Evolutionary conservation across 257 asterid species (phyloP).

Genomic region (Solanum lycopersicoides): DNA sequence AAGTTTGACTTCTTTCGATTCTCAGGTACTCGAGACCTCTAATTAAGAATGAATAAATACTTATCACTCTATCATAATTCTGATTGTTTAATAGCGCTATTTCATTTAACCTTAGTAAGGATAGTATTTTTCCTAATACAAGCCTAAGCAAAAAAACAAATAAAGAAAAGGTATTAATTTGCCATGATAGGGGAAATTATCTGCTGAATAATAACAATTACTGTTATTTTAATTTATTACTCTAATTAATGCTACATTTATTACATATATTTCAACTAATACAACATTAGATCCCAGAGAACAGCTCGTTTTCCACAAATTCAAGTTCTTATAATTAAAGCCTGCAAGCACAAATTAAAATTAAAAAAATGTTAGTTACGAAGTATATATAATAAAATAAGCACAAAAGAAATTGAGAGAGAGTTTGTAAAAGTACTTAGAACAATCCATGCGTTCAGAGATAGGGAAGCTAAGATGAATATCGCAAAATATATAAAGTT

Average conservation of each 20-base stretch:
- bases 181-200: neutral
- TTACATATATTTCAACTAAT: neutral
- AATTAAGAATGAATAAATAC: too few species aligned
- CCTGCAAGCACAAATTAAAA: neutral
- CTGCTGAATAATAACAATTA: neutral
- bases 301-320: neutral
- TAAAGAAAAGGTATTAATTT: too few species aligned
- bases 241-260: neutral
- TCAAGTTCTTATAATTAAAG: neutral
- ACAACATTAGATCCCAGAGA: neutral
- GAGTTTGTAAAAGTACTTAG: neutral
- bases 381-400: neutral
- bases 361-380: neutral
- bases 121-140: too few species aligned
- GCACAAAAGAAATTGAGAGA: neutral
- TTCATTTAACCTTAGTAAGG: too few species aligned
- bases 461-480: conserved; percentile 15
- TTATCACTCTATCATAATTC: rapidly evolving
- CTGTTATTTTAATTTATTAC: neutral
- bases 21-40: rapidly evolving
- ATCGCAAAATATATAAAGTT: neutral
- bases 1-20: neutral
- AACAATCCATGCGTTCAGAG: conserved; percentile 9
- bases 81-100: too few species aligned
- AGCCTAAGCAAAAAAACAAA: neutral